Conservation (phyloP, 2,329 filamentous ascomycete genomes). For the Dothistroma septosporum region DNA sequence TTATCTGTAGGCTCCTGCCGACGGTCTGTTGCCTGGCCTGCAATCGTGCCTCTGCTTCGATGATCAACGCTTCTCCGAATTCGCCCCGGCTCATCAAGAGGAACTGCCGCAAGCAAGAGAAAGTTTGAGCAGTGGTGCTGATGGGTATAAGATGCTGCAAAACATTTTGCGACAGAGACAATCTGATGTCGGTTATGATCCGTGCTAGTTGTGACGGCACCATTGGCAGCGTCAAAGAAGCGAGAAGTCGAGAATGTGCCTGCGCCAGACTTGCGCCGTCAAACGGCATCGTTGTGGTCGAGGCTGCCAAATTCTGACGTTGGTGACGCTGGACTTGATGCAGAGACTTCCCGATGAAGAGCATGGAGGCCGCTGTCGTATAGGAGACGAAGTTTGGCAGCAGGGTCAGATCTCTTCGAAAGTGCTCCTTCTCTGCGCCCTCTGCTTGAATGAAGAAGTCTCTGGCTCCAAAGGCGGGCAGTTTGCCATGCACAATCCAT, state of each 20-base stretch:
- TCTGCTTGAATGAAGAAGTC: conserved; percentile 72
- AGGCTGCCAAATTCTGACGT: conserved; percentile 11
- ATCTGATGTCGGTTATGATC: conserved; percentile 69
- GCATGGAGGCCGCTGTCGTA: conserved; percentile 71
- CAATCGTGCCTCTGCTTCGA: conserved; percentile 77
- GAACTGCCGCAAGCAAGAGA: conserved; percentile 77
- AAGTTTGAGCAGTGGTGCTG: conserved; percentile 68
- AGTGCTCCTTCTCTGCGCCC: conserved; percentile 41
- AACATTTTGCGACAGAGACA: conserved; percentile 77
- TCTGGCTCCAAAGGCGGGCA: conserved; percentile 70
- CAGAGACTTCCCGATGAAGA: conserved; percentile 86
- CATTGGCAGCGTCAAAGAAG: conserved; percentile 68
- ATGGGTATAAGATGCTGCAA: conserved; percentile 78
- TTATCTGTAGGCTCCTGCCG: conserved; percentile 50
- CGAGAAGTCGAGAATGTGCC: conserved; percentile 65
- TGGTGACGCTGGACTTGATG: conserved; percentile 64
- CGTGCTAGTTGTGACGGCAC: conserved; percentile 65
- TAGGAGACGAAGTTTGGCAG: conserved; percentile 75
- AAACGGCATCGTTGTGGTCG: not conserved
- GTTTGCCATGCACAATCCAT: conserved; percentile 83
- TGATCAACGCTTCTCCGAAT: conserved; percentile 81
- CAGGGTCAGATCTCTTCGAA: conserved; percentile 55
- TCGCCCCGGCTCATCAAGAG: conserved; percentile 84
- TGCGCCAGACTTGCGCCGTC: conserved; percentile 58
- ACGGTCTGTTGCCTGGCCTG: conserved; percentile 65